Base-by-base conservation (phyloP, 225 moss, liverwort and hornwort genomes). In the Climacium dendroides region DNA sequence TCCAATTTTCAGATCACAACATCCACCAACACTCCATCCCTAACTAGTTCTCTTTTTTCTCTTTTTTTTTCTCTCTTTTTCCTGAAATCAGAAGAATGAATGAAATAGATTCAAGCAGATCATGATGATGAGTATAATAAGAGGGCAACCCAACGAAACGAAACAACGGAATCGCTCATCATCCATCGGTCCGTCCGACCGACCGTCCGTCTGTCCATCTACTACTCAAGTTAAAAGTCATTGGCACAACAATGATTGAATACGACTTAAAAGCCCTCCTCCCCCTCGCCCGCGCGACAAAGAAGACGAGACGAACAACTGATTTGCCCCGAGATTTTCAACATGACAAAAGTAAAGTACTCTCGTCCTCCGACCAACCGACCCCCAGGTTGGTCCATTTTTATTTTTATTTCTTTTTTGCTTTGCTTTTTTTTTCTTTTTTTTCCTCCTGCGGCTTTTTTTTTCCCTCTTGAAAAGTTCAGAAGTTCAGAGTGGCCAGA, bases 41-140 rank as follows among this genome's bases (percentile, higher is more conserved):
- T 10, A 12, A n/a, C n/a, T n/a, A n/a, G 19, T 59, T 79, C 3
- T 19, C 9, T 24, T 3, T 7, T 50, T 13, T 19, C 5, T 34
- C 34, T 22, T 16, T 7, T 15, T 8, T 1, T 5, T 19, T 2
- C 7, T 5, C 10, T 35, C 4, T 12, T 20, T 4, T 15, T 3
- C 4, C 9, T 63, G 2, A 5, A 48, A 81, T 29, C 5, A 2
- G 2, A 45, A 43, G 35, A 80, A 73, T 54, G 43, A 59, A 86
- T 32, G 67, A 86, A 67, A 74, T 75, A 74, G 58, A 65, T 65
- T 65, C 52, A 43, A 74, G 7, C 7, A 32, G 32, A 74, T 74
- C 9, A 50, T 13, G 26, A 13, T 70, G 50, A 74, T 13, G 19
- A 74, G 32, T 74, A 72, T 13, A 6, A 43, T 32, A 74, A 48